A percentile compares a stretch with the other conserved stretches of the same genome.
Conservation (phyloP, 345 rosid genomes). For the Acer yangbiense region DNA sequence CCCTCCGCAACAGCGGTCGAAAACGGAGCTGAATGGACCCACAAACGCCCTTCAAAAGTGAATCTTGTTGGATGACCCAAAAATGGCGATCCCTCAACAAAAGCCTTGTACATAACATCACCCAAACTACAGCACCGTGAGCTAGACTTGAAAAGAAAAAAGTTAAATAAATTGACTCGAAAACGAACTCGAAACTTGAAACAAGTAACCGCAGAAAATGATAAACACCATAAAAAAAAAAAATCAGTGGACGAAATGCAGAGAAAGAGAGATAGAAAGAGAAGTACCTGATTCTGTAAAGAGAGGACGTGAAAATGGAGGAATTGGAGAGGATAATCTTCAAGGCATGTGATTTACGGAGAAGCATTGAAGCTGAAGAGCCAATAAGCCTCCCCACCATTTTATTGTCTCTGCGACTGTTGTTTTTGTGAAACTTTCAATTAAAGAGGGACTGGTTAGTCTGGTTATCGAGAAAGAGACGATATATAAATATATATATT, state of each 20-base stretch:
- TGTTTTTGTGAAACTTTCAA: not conserved
- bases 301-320: not conserved
- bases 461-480: not conserved
- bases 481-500: too few relatives aligned
- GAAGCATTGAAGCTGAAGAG: not conserved
- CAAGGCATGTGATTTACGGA: not conserved
- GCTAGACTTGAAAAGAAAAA: slow-evolving; percentile 21
- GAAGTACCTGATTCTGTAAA: slow-evolving; percentile 36
- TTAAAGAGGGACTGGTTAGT: too few relatives aligned
- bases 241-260: not conserved
- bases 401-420: not conserved
- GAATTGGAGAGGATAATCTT: not conserved
- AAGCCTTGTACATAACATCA: slow-evolving; percentile 63
- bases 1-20: slow-evolving; percentile 30
- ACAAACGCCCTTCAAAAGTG: slow-evolving; percentile 30
- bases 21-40: slow-evolving; percentile 47
- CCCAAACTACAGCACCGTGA: slow-evolving; percentile 57
- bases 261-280: slow-evolving; percentile 20
- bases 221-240: not conserved
- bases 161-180: not conserved
- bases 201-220: too few relatives aligned
- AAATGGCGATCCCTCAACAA: slow-evolving; percentile 31
- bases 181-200: not conserved
- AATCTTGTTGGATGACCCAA: slow-evolving; percentile 13
- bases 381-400: not conserved